Evolutionary conservation across 2,329 filamentous ascomycete genomes (phyloP).

Genomic region (Setomelanomma holmii): DNA sequence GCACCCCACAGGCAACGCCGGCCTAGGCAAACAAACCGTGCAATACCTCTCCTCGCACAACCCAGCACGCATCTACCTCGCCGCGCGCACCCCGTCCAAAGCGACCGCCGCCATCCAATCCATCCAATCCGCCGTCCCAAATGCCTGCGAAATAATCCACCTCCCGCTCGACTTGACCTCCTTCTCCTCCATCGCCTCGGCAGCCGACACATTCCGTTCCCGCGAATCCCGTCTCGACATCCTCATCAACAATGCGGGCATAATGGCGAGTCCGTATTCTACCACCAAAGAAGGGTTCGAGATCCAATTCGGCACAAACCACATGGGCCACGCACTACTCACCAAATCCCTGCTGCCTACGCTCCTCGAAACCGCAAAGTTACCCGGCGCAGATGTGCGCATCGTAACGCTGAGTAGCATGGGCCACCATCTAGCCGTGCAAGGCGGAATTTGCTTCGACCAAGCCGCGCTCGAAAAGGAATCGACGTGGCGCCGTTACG

Average conservation of each 20-base stretch:
- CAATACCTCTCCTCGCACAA: constrained; percentile 53
- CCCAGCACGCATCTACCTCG: constrained; percentile 56
- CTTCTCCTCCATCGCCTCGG: constrained; percentile 49
- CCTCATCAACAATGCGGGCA: constrained; percentile 57
- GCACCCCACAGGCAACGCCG: constrained; percentile 49
- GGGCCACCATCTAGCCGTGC: constrained; percentile 29
- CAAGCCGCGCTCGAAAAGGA: constrained; percentile 39
- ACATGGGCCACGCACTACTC: constrained; percentile 59
- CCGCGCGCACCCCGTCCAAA: constrained; percentile 53
- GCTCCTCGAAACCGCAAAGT: constrained; percentile 52
- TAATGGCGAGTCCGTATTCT: constrained; percentile 48
- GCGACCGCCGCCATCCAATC: constrained; percentile 51
- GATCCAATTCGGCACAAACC: constrained; percentile 60
- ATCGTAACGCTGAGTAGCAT: constrained; percentile 52
- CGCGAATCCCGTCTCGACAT: constrained; percentile 53
- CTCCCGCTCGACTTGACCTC: constrained; percentile 54
- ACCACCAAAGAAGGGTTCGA: constrained; percentile 58
- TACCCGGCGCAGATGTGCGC: constrained; percentile 53
- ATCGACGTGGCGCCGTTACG: constrained; percentile 52
- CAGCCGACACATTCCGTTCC: constrained; percentile 44
- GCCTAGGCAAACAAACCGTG: constrained; percentile 57
- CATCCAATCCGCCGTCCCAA: constrained; percentile 45
- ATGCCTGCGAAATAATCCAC: constrained; percentile 45
- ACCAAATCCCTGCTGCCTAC: constrained; percentile 55
- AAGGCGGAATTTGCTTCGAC: constrained; percentile 47